A percentile compares a stretch with the other conserved stretches of the same genome.
These are phyloP conservation scores for Zygosaccharomyces pseudobailii DNA, from an alignment of 1,139 yeast genomes.

Conservation along the genomic window DNA sequence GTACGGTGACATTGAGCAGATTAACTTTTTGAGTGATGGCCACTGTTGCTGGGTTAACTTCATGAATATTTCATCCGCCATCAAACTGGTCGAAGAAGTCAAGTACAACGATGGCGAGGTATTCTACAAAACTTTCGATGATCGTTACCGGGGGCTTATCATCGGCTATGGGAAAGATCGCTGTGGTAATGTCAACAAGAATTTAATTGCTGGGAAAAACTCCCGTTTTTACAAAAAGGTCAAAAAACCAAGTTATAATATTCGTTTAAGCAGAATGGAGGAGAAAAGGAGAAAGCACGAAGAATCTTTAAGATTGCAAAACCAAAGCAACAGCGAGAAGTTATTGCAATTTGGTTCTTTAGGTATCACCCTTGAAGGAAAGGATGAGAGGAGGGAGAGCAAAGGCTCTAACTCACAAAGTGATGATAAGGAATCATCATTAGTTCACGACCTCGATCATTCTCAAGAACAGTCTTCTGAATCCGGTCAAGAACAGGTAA, in stretches of 20 bases:
- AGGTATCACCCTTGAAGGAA: conserved; percentile 23
- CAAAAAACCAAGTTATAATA: conserved; percentile 29
- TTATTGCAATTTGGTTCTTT: conserved; percentile 22
- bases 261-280: conserved; percentile 25
- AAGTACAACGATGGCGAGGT: conserved; percentile 26
- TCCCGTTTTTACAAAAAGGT: conserved; percentile 42
- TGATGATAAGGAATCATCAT: conserved; percentile 7
- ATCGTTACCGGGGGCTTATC: conserved; percentile 52
- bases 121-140: conserved; percentile 40
- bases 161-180: conserved; percentile 78
- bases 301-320: conserved; percentile 13
- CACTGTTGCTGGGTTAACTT: conserved; percentile 80
- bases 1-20: conserved; percentile 79
- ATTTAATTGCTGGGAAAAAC: conserved; percentile 30
- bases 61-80: conserved; percentile 70
- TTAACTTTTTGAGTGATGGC: conserved; percentile 66
- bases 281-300: conserved; percentile 28
- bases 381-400: neutral
- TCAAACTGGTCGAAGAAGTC: conserved; percentile 66
- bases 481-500: conserved; percentile 9
- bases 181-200: conserved; percentile 61
- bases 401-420: neutral
- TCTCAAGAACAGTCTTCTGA: conserved; percentile 9
- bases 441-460: conserved; percentile 2
- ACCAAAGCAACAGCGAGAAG: conserved; percentile 10